Evolutionary conservation across 1,284 basidiomycete genomes (phyloP), one percentile per base, ranked within the genome.

Genomic region (Malassezia globosa): DNA sequence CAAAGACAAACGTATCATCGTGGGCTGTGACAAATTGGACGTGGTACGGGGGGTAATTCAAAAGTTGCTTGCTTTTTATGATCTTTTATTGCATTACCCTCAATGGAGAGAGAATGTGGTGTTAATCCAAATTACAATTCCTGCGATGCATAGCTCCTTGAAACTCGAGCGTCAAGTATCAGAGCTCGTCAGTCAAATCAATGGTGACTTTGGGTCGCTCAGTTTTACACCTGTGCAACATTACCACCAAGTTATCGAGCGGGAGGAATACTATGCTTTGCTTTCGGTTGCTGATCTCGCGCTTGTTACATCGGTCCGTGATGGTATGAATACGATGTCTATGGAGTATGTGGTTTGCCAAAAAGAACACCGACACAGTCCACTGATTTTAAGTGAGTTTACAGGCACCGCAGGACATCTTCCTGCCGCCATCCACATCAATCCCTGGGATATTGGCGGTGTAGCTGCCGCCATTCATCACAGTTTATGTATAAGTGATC

Each of bases 181-280:
- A 40, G 89, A 97, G 74, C 77, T 96, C 23, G 92, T 99, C 49
- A 84, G 86, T 34, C 86, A 89, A 63, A 96, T 99, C 75, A 99
- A 99, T 66, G 89, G 89, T 58, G 83, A 89, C 65, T 96, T 89
- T 70, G 94, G 92, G 31, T 84, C 82, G 54, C 75, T 97, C 37
- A 88, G 94, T 74, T 97, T 96, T 69, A 87, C 90, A 56, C 92
- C 94, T 8, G 87, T 96, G n/a, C 92, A 97, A 71, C 94, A 97
- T 71, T 97, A 96, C 42, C 92, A 97, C 74, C 92, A 97, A 75
- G 83, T 87, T 4, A 83, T 97, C 64, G 92, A 94, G 72, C 58
- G 74, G 72, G 88, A 96, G 73, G 92, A 97, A 74, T 97, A 95
- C 75, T 96, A 95, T 74, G 92, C 88, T 1, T 79, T 97, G n/a